phyloP scores from a whole-genome alignment of 202 grass and related monocot genomes.

The Digitaria exilis region DNA sequence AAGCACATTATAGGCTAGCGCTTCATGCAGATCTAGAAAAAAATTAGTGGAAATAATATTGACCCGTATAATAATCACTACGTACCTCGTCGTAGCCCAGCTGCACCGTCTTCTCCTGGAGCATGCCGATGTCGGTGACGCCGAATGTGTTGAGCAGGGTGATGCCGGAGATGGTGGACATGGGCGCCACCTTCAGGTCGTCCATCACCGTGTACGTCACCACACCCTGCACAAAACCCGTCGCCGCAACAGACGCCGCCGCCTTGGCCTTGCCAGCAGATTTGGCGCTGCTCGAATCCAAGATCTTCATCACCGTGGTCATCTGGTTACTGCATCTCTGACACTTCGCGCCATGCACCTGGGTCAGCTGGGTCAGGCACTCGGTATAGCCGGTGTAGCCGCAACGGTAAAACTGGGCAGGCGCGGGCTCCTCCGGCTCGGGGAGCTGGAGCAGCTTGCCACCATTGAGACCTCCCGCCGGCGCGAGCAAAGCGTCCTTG shows the following conservation, averaged over 20 bases:
- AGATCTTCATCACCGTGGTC: neutral
- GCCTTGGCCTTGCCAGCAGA: no score
- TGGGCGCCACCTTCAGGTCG: constrained; percentile 29
- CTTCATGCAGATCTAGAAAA: no score
- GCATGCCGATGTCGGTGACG: constrained; percentile 5
- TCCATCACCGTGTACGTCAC: constrained; percentile 46
- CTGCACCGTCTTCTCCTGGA: constrained; percentile 24
- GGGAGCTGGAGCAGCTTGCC: neutral
- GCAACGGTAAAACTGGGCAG: neutral
- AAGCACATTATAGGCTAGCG: neutral
- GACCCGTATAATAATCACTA: no score
- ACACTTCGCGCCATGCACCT: neutral
- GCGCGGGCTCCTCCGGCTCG: neutral
- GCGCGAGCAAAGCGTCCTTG: constrained; percentile 1
- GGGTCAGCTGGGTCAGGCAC: neutral
- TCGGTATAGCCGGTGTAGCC: neutral
- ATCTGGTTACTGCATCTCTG: neutral
- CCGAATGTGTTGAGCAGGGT: constrained; percentile 31
- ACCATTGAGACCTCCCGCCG: neutral
- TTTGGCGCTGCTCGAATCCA: neutral
- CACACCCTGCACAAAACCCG: constrained; percentile 30
- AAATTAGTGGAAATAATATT: no score
- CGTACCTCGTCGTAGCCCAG: constrained; percentile 44
- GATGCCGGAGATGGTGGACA: constrained; percentile 45
- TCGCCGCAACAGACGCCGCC: no score